These are phyloP conservation scores for Fusarium tricinctum DNA, from an alignment of 2,329 filamentous ascomycete species.

Conservation along the genomic window DNA sequence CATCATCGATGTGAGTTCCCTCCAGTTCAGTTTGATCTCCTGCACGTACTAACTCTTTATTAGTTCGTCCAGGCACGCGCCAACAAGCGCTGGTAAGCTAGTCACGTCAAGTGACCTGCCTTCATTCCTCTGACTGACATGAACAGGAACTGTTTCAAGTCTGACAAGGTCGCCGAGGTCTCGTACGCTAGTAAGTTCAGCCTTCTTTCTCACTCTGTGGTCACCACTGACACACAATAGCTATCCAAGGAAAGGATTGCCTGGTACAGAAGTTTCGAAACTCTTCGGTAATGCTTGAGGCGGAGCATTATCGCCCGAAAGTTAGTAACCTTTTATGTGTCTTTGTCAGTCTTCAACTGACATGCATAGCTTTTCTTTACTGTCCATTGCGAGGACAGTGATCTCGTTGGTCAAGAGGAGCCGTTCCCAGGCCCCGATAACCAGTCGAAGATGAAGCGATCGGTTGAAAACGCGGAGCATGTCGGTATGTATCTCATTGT, in stretches of 20 bases:
- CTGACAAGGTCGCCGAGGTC: conserved; percentile 87
- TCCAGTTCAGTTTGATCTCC: background rate
- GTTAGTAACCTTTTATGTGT: conserved; percentile 57
- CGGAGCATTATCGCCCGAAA: conserved; percentile 85
- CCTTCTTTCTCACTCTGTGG: accelerated
- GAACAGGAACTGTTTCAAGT: conserved; percentile 81
- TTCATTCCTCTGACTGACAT: conserved; percentile 9
- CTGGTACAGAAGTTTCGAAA: conserved; percentile 96
- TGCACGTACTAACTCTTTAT: conserved; percentile 35
- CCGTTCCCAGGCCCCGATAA: conserved; percentile 85
- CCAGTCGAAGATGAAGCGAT: conserved; percentile 86
- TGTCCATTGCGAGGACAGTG: conserved; percentile 61
- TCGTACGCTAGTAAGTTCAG: conserved; percentile 89
- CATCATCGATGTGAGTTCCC: conserved; percentile 74
- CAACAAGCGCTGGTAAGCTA: conserved; percentile 75
- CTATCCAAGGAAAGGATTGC: conserved; percentile 92
- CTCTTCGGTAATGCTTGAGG: conserved; percentile 94
- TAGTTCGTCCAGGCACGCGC: conserved; percentile 80
- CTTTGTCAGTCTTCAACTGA: conserved; percentile 1
- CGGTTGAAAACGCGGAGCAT: conserved; percentile 87
- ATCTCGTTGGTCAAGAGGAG: conserved; percentile 78
- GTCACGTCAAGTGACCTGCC: background rate
- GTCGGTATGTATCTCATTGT: conserved; percentile 70
- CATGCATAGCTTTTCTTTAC: conserved; percentile 65
- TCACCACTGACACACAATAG: conserved; percentile 60